phyloP scores from a whole-genome alignment of 352 stramenopile genomes.

The Phytophthora idaei region DNA sequence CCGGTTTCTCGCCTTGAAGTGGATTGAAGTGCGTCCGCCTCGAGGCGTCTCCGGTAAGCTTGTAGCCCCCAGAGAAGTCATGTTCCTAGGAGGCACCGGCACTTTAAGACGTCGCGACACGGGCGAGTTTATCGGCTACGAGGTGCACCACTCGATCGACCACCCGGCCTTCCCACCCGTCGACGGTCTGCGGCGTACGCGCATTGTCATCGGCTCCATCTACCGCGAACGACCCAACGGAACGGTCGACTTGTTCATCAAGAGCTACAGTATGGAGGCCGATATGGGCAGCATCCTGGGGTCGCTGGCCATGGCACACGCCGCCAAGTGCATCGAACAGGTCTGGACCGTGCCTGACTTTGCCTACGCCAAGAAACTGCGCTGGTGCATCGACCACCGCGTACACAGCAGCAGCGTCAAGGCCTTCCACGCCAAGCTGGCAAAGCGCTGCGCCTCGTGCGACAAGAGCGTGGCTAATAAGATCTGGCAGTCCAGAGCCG shows the following conservation, averaged over 20 bases:
- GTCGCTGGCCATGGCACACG: conserved; percentile 36
- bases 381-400: conserved; percentile 39
- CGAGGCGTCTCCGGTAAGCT: conserved; percentile 35
- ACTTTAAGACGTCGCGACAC: conserved; percentile 36
- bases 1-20: conserved; percentile 51
- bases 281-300: conserved; percentile 41
- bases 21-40: conserved; percentile 39
- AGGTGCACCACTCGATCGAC: conserved; percentile 67
- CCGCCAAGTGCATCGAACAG: conserved; percentile 40
- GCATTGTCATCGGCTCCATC: conserved; percentile 41
- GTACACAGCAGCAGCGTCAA: conserved; percentile 37
- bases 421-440: conserved; percentile 27
- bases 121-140: conserved; percentile 56
- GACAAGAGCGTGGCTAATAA: conserved; percentile 25
- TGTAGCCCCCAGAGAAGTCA: conserved; percentile 45
- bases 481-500: conserved; percentile 22
- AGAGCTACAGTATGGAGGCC: conserved; percentile 48
- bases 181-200: conserved; percentile 40
- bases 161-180: conserved; percentile 38
- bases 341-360: conserved; percentile 41
- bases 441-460: conserved; percentile 28
- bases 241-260: conserved; percentile 45
- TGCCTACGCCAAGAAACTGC: conserved; percentile 42
- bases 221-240: conserved; percentile 34
- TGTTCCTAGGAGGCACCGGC: conserved; percentile 47